These are phyloP conservation scores for Rhodotorula sp. DNA, from an alignment of 1,284 basidiomycete species.

Conservation along the genomic window DNA sequence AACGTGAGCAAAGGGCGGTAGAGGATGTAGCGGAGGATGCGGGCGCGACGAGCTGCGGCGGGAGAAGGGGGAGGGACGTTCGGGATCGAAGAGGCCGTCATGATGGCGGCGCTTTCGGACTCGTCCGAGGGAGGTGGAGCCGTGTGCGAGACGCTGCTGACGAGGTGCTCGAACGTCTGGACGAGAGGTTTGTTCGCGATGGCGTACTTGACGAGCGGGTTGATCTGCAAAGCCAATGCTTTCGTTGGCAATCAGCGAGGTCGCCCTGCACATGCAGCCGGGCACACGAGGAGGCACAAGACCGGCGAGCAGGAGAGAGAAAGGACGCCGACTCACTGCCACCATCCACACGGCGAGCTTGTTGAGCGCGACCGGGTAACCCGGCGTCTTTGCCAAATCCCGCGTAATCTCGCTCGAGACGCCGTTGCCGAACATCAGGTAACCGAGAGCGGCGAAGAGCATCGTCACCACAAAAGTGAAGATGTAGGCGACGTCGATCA, in stretches of 20 bases:
- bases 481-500: slow-evolving; percentile 84
- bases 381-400: slow-evolving; percentile 72
- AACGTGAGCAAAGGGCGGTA: slow-evolving; percentile 64
- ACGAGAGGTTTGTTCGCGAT: slow-evolving; percentile 81
- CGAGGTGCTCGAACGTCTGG: slow-evolving; percentile 69
- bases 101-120: slow-evolving; percentile 2
- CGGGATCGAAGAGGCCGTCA: background rate
- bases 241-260: background rate
- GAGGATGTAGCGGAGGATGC: slow-evolving; percentile 21
- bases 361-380: slow-evolving; percentile 73
- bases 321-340: slow-evolving; percentile 62
- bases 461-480: slow-evolving; percentile 76
- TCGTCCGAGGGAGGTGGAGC: background rate
- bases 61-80: background rate
- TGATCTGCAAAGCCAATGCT: slow-evolving; percentile 8
- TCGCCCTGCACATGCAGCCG: background rate
- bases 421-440: slow-evolving; percentile 81
- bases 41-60: background rate
- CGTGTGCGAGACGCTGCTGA: slow-evolving; percentile 58
- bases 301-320: slow-evolving; percentile 2
- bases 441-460: slow-evolving; percentile 78
- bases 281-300: too few species aligned
- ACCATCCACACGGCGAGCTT: slow-evolving; percentile 81
- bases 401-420: slow-evolving; percentile 73
- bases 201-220: slow-evolving; percentile 70